Conservation (phyloP, 116 monocot genomes). For the Posidonia oceanica region DNA sequence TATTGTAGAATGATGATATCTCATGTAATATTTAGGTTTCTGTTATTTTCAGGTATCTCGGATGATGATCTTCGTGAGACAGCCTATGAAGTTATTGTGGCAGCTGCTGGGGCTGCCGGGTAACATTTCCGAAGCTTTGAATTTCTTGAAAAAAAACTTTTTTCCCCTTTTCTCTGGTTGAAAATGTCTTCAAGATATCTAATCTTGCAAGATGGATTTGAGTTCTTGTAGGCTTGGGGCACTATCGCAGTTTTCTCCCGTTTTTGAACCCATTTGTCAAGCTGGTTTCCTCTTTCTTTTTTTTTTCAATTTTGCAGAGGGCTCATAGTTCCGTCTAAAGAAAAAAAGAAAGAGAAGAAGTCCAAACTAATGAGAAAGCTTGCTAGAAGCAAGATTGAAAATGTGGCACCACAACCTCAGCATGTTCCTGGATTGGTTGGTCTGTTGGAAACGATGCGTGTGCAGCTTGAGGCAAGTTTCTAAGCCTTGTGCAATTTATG, state of each 20-base stretch:
- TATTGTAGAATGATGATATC: neutral
- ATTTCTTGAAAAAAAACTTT: neutral
- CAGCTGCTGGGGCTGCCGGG: slow-evolving; percentile 91
- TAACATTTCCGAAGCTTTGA: slow-evolving; percentile 14
- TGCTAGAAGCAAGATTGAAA: slow-evolving; percentile 75
- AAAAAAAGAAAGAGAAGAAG: slow-evolving; percentile 96
- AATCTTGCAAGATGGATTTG: neutral
- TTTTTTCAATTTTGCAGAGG: slow-evolving; percentile 34
- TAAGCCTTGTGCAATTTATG: neutral
- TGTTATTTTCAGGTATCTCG: slow-evolving; percentile 52
- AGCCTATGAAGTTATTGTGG: slow-evolving; percentile 91
- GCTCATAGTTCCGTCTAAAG: slow-evolving; percentile 85
- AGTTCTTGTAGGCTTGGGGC: neutral
- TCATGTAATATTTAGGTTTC: neutral
- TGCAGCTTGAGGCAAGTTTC: slow-evolving; percentile 74
- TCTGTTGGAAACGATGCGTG: slow-evolving; percentile 83
- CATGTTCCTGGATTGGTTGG: slow-evolving; percentile 76
- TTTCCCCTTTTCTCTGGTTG: neutral
- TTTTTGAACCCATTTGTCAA: neutral
- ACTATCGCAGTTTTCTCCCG: neutral
- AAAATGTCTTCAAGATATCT: neutral
- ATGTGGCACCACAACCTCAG: slow-evolving; percentile 28
- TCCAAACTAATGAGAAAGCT: slow-evolving; percentile 79
- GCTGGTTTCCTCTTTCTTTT: neutral
- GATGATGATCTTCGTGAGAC: slow-evolving; percentile 99